phyloP scores from a whole-genome alignment of 768 basidiomycete genomes.

The Collybia sordida region DNA sequence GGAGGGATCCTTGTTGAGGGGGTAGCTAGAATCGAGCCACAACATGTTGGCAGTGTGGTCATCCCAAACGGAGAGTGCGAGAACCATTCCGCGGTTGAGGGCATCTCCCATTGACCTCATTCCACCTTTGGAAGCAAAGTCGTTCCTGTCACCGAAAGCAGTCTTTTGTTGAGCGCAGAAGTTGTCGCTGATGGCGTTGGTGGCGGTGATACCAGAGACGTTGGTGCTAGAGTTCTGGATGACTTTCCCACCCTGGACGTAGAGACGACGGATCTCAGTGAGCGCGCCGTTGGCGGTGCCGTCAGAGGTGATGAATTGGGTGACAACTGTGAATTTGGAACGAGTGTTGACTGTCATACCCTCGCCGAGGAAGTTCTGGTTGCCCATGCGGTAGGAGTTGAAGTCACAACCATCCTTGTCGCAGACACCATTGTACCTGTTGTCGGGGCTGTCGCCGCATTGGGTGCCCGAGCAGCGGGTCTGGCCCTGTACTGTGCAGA shows the following conservation, averaged over 20 bases:
- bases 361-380: constrained; percentile 32
- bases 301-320: constrained; percentile 40
- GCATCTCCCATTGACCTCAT: constrained; percentile 30
- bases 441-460: constrained; percentile 22
- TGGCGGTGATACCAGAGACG: constrained; percentile 28
- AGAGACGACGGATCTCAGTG: constrained; percentile 40
- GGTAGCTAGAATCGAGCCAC: constrained; percentile 16
- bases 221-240: constrained; percentile 35
- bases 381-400: constrained; percentile 45
- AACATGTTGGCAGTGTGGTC: constrained; percentile 30
- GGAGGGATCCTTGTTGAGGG: constrained; percentile 4
- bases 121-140: constrained; percentile 40
- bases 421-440: constrained; percentile 34
- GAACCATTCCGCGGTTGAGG: constrained; percentile 39
- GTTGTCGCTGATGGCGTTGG: constrained; percentile 36
- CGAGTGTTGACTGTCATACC: constrained; percentile 37
- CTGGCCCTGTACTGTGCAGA: constrained; percentile 29
- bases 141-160: constrained; percentile 41
- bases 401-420: constrained; percentile 44
- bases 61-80: constrained; percentile 41
- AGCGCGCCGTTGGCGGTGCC: constrained; percentile 35
- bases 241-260: constrained; percentile 38
- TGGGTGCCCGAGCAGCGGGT: constrained; percentile 29
- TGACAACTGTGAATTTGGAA: constrained; percentile 39
- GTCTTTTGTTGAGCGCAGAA: constrained; percentile 41